A percentile compares a stretch with the other conserved stretches of the same genome.
Evolutionary conservation across 2,329 filamentous ascomycete species (phyloP).

Genomic region (Parascedosporium putredinis): DNA sequence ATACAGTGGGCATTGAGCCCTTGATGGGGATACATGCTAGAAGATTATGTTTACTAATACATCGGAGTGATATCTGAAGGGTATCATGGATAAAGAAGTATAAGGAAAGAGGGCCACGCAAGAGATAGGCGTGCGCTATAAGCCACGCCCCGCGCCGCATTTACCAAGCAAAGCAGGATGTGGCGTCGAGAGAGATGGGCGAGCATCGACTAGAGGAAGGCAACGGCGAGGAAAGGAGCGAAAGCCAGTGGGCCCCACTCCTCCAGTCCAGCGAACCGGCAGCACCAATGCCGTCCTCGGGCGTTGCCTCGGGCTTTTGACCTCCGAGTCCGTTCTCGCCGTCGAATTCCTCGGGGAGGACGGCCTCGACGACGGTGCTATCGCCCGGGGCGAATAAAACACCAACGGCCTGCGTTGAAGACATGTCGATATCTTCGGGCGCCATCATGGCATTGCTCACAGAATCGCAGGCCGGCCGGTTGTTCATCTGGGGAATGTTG

Average conservation of each 20-base stretch:
- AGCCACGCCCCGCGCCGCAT: no score
- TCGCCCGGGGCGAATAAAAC: conserved; percentile 42
- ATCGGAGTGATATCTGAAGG: background rate
- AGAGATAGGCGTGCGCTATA: background rate
- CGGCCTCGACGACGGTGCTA: conserved; percentile 30
- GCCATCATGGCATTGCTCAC: conserved; percentile 41
- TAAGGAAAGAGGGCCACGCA: background rate
- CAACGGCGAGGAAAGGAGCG: background rate
- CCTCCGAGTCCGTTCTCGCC: conserved; percentile 16
- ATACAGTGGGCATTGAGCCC: background rate
- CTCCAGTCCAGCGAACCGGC: conserved; percentile 20
- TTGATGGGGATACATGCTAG: background rate
- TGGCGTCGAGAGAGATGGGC: no score
- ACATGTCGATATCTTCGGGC: conserved; percentile 32
- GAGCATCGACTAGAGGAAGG: background rate
- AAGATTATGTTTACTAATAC: background rate
- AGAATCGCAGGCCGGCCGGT: conserved; percentile 36
- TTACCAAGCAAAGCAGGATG: no score
- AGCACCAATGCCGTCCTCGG: conserved; percentile 23
- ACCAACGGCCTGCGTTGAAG: conserved; percentile 31
- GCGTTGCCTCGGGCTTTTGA: conserved; percentile 18
- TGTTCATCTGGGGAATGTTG: conserved; percentile 34
- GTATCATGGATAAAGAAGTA: conserved; percentile 4
- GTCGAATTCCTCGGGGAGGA: conserved; percentile 13
- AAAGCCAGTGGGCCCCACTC: conserved; percentile 1